Percentiles rank a stretch among this genome's conserved stretches.
Evolutionary conservation across 2,329 filamentous ascomycete genomes (phyloP).

Genomic region (Fonsecaea monophora): DNA sequence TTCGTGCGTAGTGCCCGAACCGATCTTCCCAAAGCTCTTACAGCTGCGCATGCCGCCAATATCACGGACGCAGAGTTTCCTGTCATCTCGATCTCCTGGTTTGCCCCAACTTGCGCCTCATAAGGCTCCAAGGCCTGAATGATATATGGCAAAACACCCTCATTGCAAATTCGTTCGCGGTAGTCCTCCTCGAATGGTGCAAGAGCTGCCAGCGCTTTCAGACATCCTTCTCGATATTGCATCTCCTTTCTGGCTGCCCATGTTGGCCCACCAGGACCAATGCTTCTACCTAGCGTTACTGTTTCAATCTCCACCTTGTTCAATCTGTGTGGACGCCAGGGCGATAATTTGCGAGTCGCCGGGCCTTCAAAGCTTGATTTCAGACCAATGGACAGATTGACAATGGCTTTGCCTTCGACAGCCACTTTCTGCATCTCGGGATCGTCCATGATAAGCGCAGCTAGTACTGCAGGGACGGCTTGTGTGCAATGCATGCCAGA

Average conservation of each 20-base stretch:
- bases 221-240: slow-evolving; percentile 74
- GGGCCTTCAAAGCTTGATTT: slow-evolving; percentile 71
- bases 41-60: slow-evolving; percentile 81
- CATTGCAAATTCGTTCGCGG: slow-evolving; percentile 79
- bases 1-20: slow-evolving; percentile 83
- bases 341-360: slow-evolving; percentile 46
- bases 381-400: slow-evolving; percentile 67
- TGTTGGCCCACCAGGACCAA: slow-evolving; percentile 61
- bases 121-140: slow-evolving; percentile 78
- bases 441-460: slow-evolving; percentile 78
- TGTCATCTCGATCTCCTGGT: slow-evolving; percentile 43
- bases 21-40: slow-evolving; percentile 82
- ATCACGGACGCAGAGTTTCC: slow-evolving; percentile 82
- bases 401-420: slow-evolving; percentile 71
- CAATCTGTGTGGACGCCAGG: slow-evolving; percentile 36
- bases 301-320: slow-evolving; percentile 16
- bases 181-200: slow-evolving; percentile 82
- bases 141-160: slow-evolving; percentile 80
- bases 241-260: slow-evolving; percentile 71
- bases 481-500: slow-evolving; percentile 50
- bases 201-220: slow-evolving; percentile 82
- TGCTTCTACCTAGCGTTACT: slow-evolving; percentile 11
- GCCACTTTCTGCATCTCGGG: slow-evolving; percentile 81
- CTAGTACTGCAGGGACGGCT: slow-evolving; percentile 75
- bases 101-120: slow-evolving; percentile 33